phyloP scores from a whole-genome alignment of 345 rosid genomes.

The Dimocarpus longan region DNA sequence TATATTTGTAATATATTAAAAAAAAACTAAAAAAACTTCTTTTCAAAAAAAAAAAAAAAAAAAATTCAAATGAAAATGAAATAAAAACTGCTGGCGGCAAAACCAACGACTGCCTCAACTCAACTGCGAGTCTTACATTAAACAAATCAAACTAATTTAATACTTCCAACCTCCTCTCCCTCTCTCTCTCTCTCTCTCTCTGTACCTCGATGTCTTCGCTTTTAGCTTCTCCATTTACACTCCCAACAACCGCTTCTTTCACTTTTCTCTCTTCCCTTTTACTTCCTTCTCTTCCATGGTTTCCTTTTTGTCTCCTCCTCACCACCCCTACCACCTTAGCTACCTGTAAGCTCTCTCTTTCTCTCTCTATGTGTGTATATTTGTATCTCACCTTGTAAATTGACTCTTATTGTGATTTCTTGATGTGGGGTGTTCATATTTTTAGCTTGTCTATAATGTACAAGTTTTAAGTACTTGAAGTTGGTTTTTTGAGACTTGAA shows the following conservation, averaged over 20 bases:
- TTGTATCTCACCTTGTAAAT: not conserved
- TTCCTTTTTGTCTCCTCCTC: slow-evolving; percentile 31
- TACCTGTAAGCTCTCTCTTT: slow-evolving; percentile 38
- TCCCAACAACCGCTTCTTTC: not conserved
- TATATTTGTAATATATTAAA: too few relatives aligned
- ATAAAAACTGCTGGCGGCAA: slow-evolving; percentile 31
- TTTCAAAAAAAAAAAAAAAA: too few relatives aligned
- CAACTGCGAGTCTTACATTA: not conserved
- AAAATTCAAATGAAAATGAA: not conserved
- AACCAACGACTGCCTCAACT: not conserved
- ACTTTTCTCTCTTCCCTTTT: slow-evolving; percentile 5
- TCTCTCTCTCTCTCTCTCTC: not conserved
- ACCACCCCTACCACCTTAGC: slow-evolving; percentile 28
- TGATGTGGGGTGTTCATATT: not conserved
- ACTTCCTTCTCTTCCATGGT: slow-evolving; percentile 39
- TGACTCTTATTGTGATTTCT: not conserved
- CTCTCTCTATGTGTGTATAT: not conserved
- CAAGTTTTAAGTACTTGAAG: not conserved
- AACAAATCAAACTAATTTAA: not conserved
- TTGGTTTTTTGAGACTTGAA: not conserved
- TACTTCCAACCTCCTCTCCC: not conserved
- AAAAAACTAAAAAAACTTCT: too few relatives aligned
- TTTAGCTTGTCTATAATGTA: not conserved
- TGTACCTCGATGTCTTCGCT: slow-evolving; percentile 24
- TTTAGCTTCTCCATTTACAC: not conserved